Conservation (phyloP, 345 rosid species). For the Laguncularia racemosa region DNA sequence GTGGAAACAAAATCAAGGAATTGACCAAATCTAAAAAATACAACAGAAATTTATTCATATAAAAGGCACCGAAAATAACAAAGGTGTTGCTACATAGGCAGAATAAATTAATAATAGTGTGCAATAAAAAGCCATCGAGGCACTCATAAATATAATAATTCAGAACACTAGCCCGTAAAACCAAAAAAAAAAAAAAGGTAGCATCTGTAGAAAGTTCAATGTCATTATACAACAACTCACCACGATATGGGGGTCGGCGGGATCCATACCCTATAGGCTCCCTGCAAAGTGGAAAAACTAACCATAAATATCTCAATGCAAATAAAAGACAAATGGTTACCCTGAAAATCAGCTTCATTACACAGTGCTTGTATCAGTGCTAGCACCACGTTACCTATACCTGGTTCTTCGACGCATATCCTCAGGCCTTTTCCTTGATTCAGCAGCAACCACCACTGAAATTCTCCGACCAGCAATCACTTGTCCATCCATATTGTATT, state of each 20-base stretch:
- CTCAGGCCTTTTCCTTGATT: slow-evolving; percentile 92
- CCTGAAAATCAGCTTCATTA: not conserved
- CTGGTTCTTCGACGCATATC: slow-evolving; percentile 90
- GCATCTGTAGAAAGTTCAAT: not conserved
- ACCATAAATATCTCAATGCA: slow-evolving; percentile 2
- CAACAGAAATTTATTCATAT: too few relatives aligned
- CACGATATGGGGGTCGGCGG: slow-evolving; percentile 49
- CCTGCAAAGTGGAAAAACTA: slow-evolving; percentile 32
- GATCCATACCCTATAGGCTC: slow-evolving; percentile 62
- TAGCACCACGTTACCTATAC: slow-evolving; percentile 30
- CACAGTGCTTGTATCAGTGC: not conserved
- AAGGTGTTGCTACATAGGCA: too few relatives aligned
- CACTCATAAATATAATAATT: too few relatives aligned
- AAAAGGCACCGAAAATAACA: too few relatives aligned
- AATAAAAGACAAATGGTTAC: too few relatives aligned
- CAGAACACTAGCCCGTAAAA: not conserved
- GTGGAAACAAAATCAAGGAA: too few relatives aligned
- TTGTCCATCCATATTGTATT: slow-evolving; percentile 80
- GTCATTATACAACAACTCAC: slow-evolving; percentile 27
- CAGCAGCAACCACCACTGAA: slow-evolving; percentile 85
- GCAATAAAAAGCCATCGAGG: too few relatives aligned
- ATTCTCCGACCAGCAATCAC: slow-evolving; percentile 82
- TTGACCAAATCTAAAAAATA: too few relatives aligned
- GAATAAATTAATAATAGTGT: too few relatives aligned
- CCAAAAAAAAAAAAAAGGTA: not conserved